Evolutionary conservation across 1,284 basidiomycete species (phyloP).

Genomic region (Rhizoctonia solani): DNA sequence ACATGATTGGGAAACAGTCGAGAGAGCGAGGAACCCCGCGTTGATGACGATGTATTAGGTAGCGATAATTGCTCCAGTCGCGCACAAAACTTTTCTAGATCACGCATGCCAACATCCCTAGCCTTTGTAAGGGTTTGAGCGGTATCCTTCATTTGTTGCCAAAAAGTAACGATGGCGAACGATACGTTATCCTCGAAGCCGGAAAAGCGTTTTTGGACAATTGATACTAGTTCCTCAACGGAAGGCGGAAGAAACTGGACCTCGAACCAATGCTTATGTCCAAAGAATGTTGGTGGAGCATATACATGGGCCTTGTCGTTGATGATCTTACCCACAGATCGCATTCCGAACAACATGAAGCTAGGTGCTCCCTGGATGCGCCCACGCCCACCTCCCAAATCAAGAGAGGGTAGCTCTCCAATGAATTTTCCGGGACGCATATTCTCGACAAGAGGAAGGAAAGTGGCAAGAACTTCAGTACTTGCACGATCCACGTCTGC

Average conservation of each 20-base stretch:
- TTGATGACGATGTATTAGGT: slow-evolving; percentile 41
- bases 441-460: slow-evolving; percentile 83
- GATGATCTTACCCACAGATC: slow-evolving; percentile 58
- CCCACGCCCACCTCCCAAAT: slow-evolving; percentile 67
- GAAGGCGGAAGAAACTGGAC: slow-evolving; percentile 66
- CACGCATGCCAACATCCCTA: slow-evolving; percentile 70
- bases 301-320: slow-evolving; percentile 46
- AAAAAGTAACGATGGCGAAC: slow-evolving; percentile 61
- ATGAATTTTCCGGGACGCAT: slow-evolving; percentile 75
- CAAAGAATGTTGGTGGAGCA: slow-evolving; percentile 70
- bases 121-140: slow-evolving; percentile 57
- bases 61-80: slow-evolving; percentile 72
- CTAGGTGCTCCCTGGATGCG: slow-evolving; percentile 67
- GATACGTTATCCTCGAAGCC: slow-evolving; percentile 57
- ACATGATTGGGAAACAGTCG: slow-evolving; percentile 71
- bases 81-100: slow-evolving; percentile 86
- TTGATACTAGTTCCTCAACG: slow-evolving; percentile 66
- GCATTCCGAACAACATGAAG: slow-evolving; percentile 82
- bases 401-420: slow-evolving; percentile 70
- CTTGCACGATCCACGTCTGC: slow-evolving; percentile 92
- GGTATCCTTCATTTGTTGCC: slow-evolving; percentile 55
- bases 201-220: slow-evolving; percentile 69
- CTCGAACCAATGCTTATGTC: slow-evolving; percentile 79
- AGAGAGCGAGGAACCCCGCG: slow-evolving; percentile 50
- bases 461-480: slow-evolving; percentile 80